These are phyloP conservation scores for Phalaenopsis aphrodite DNA, from an alignment of 106 monocot genomes.

Conservation along the genomic window DNA sequence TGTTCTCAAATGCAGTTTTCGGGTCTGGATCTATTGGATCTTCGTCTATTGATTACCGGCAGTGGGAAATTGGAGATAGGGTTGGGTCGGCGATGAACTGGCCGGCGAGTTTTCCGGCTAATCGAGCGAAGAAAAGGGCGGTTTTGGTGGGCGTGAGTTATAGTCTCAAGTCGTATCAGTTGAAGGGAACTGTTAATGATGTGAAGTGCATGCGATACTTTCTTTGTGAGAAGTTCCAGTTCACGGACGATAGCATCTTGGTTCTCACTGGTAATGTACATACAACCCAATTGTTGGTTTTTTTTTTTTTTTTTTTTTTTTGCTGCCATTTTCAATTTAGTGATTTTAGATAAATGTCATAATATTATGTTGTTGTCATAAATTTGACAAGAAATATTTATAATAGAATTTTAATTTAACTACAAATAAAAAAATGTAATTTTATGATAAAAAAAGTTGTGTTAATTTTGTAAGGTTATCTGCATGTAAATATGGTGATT, in stretches of 20 bases:
- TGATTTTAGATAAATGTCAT: too few species aligned
- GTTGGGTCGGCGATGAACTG: background rate
- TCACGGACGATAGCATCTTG: slow-evolving; percentile 44
- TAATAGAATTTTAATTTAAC: too few species aligned
- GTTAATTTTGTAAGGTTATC: too few species aligned
- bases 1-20: background rate
- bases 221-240: slow-evolving; percentile 33
- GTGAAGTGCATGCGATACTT: slow-evolving; percentile 62
- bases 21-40: background rate
- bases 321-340: too few species aligned
- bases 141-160: slow-evolving; percentile 45
- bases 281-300: too few species aligned
- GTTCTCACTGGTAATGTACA: slow-evolving; percentile 51
- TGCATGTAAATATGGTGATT: too few species aligned
- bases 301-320: background rate
- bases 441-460: too few species aligned
- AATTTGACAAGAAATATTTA: too few species aligned
- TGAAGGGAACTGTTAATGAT: slow-evolving; percentile 77
- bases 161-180: slow-evolving; percentile 39
- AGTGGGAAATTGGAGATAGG: background rate
- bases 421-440: too few species aligned
- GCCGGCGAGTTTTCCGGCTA: slow-evolving; percentile 25
- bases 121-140: slow-evolving; percentile 34
- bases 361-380: too few species aligned
- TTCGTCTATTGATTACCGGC: background rate